A percentile compares a stretch with the other conserved stretches of the same genome.
These are phyloP conservation scores for Leccinum rimulosum DNA, from an alignment of 768 basidiomycete genomes.

Conservation along the genomic window DNA sequence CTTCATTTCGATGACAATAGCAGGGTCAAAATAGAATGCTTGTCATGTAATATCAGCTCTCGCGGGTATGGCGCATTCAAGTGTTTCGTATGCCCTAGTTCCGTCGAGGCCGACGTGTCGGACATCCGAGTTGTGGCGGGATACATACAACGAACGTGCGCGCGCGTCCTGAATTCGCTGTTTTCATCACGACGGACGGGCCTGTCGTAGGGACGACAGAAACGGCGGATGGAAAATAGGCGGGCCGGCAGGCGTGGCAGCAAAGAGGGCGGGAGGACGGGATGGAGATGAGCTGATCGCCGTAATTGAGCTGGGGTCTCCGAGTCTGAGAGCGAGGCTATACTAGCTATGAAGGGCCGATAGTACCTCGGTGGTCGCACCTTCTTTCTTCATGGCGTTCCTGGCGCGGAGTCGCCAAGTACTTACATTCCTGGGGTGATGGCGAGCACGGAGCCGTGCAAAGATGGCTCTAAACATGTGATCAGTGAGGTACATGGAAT, in stretches of 20 bases:
- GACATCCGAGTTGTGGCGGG: not conserved
- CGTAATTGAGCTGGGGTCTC: conserved; percentile 10
- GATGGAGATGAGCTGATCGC: conserved; percentile 4
- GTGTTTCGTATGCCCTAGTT: conserved; percentile 3
- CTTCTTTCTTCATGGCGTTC: conserved; percentile 7
- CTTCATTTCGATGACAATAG: conserved; percentile 10
- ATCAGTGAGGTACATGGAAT: conserved; percentile 12
- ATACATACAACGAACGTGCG: not conserved
- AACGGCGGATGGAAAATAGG: not conserved
- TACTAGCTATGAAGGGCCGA: conserved; percentile 4
- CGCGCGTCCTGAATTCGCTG: not conserved
- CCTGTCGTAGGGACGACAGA: not conserved
- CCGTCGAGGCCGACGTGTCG: not conserved
- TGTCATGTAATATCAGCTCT: conserved; percentile 1
- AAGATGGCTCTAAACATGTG: conserved; percentile 5
- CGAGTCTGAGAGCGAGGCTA: not conserved
- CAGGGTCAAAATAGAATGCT: not conserved
- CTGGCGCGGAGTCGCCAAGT: conserved; percentile 8
- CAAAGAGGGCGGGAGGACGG: not conserved
- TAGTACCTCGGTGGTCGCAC: conserved; percentile 14
- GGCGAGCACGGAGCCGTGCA: conserved; percentile 6
- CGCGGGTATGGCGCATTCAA: not conserved
- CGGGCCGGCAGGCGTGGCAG: not conserved
- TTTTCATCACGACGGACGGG: not conserved
- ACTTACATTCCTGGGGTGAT: conserved; percentile 10